Evolutionary conservation across 164 flowering plant genomes (phyloP), one percentile per base, ranked within the genome.

Genomic region (Vitis rupestris): DNA sequence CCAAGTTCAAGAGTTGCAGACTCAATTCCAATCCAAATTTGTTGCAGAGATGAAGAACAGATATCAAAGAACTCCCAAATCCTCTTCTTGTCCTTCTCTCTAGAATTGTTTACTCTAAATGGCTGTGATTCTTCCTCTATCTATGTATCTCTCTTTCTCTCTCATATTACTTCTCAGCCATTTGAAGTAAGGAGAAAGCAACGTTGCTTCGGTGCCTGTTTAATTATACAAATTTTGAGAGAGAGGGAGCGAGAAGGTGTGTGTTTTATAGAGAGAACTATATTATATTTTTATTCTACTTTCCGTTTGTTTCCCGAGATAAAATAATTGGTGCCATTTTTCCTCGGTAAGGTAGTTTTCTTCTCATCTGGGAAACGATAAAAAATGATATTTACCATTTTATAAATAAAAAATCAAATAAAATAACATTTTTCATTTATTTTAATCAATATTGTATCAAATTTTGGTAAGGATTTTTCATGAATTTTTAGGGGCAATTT

Each of bases 101-200:
- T 37, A 37, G 2, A 37, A 37, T 6, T 3, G 44, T 37, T 37
- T 37, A 3, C 44, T 75, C 70, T 76, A 78, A 74, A 76, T 76
- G 80, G 69, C 67, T 67, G 71, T 65, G 70, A 64, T 65, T 67
- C 58, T 52, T 49, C 17, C 52, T 68, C 62, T 27, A 49, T 59
- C 62, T 27, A 49, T 59, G 8, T 66, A 57, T 60, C 31, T 66
- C 69, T 58, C 52, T 48, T 56, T 69, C 64, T 61, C 67, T 65
- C 63, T 62, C 54, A 29, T 69, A 49, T 70, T 67, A 56, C 70
- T 67, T 66, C 54, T 61, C 61, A 63, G 51, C 77, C 78, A 69
- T 69, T 74, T 77, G 77, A 72, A 70, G 76, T 63, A 61, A 19
- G 15, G 65, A 31, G 80, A 79, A 76, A 76, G 77, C 75, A 70